Evolutionary conservation across 2,329 filamentous ascomycete genomes (phyloP).

Genomic region (Cercospora sp.): DNA sequence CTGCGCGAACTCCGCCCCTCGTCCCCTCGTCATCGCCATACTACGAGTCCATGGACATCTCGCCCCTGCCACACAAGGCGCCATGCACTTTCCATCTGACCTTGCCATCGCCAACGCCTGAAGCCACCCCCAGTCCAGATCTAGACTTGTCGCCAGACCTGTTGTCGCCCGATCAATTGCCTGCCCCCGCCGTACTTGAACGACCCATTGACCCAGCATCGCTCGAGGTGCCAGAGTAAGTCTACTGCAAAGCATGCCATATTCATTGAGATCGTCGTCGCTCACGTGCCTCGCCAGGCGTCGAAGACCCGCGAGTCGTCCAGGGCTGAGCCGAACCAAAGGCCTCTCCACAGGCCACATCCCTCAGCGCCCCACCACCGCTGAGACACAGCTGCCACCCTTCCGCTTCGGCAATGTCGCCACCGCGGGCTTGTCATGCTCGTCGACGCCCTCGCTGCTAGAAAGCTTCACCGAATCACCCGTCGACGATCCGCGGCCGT

Average conservation of each 20-base stretch:
- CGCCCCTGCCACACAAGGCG: slow-evolving; percentile 84
- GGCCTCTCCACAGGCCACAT: slow-evolving; percentile 69
- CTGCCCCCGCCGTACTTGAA: slow-evolving; percentile 22
- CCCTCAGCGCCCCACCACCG: slow-evolving; percentile 57
- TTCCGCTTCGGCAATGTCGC: slow-evolving; percentile 70
- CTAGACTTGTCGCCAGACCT: slow-evolving; percentile 39
- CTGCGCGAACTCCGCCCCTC: slow-evolving; percentile 79
- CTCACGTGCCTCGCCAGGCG: slow-evolving; percentile 33
- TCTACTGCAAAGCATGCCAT: slow-evolving; percentile 8
- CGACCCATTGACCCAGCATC: slow-evolving; percentile 27
- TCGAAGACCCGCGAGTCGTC: slow-evolving; percentile 57
- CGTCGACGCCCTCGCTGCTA: slow-evolving; percentile 67
- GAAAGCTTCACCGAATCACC: slow-evolving; percentile 83
- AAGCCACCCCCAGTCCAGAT: slow-evolving; percentile 48
- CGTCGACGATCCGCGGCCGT: slow-evolving; percentile 66
- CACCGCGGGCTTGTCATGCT: slow-evolving; percentile 38
- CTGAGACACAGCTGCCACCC: slow-evolving; percentile 67
- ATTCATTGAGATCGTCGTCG: slow-evolving; percentile 15
- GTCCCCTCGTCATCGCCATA: slow-evolving; percentile 76
- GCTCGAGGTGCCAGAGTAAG: slow-evolving; percentile 38
- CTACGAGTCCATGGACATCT: slow-evolving; percentile 87
- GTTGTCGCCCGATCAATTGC: slow-evolving; percentile 36
- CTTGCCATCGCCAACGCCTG: slow-evolving; percentile 71
- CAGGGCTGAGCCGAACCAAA: slow-evolving; percentile 74
- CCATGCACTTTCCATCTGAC: slow-evolving; percentile 62